Conservation (phyloP, 306 rosid genomes). For the Luffa acutangula region DNA sequence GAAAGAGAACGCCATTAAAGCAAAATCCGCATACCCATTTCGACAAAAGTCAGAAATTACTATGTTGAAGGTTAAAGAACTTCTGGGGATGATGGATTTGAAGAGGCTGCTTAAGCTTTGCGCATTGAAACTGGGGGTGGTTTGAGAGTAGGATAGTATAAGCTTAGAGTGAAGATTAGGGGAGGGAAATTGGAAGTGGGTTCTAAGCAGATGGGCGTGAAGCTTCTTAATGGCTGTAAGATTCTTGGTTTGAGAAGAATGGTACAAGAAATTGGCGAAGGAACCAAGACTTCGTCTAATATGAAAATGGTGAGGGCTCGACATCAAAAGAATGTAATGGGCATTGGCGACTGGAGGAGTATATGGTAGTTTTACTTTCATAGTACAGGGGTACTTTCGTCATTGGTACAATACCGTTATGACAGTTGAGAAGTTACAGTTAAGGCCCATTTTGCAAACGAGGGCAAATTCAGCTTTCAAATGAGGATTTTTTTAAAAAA, state of each 20-base stretch:
- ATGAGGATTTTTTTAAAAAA: not conserved
- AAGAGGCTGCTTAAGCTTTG: conserved; percentile 27
- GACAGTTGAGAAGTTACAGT: not conserved
- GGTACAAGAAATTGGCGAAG: conserved; percentile 24
- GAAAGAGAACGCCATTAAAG: conserved; percentile 44
- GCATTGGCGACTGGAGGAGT: not conserved
- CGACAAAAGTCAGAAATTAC: conserved; percentile 33
- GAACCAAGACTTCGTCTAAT: conserved; percentile 20
- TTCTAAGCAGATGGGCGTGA: conserved; percentile 42
- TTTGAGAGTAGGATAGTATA: conserved; percentile 27
- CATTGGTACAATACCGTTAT: not conserved
- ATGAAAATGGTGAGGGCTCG: conserved; percentile 12
- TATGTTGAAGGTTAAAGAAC: conserved; percentile 37
- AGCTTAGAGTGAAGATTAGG: conserved; percentile 35
- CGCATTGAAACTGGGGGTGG: conserved; percentile 13
- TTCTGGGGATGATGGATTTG: conserved; percentile 40
- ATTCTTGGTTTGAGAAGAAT: conserved; percentile 25
- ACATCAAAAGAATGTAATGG: not conserved
- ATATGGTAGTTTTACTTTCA: not conserved
- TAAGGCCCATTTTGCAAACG: not conserved
- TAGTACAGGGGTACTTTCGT: not conserved
- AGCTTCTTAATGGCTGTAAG: conserved; percentile 34
- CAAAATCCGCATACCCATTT: conserved; percentile 35
- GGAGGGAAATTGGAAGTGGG: conserved; percentile 29
- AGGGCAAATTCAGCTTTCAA: not conserved